Evolutionary conservation across 176 grass and related monocot genomes (phyloP).

Genomic region (Luzula sylvatica): DNA sequence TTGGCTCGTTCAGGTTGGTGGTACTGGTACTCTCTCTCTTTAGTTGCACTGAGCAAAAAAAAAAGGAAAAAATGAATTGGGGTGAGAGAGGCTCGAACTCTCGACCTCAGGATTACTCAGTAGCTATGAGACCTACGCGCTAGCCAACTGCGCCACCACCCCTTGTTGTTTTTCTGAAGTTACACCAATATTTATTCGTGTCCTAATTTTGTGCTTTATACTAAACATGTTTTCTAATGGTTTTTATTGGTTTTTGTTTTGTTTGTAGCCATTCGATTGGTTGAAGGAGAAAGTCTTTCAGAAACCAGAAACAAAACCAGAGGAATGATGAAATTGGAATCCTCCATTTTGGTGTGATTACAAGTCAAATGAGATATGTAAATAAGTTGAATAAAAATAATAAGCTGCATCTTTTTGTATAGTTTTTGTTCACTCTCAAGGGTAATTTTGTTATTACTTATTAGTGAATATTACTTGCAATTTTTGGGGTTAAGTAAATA

Average conservation of each 20-base stretch:
- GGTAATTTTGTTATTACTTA: too few relatives aligned
- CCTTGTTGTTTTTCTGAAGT: neutral
- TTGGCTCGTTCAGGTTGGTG: constrained; percentile 39
- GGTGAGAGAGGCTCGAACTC: constrained; percentile 82
- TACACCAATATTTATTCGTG: neutral
- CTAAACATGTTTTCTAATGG: neutral
- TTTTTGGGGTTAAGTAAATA: too few relatives aligned
- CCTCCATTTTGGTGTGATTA: neutral
- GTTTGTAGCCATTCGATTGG: constrained; percentile 40
- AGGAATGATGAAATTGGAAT: constrained; percentile 18
- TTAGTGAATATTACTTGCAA: too few relatives aligned
- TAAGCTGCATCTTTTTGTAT: too few relatives aligned
- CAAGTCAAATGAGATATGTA: too few relatives aligned
- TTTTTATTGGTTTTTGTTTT: neutral
- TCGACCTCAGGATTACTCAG: constrained; percentile 65
- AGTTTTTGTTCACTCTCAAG: too few relatives aligned
- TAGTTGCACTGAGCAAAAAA: neutral
- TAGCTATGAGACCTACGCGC: constrained; percentile 83
- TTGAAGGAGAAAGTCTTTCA: constrained; percentile 33
- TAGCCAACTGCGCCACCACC: constrained; percentile 69
- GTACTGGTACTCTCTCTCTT: neutral
- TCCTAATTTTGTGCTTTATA: neutral
- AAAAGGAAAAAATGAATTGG: constrained; percentile 13
- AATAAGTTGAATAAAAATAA: neutral
- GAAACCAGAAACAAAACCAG: constrained; percentile 29